phyloP scores from a whole-genome alignment of 768 basidiomycete genomes.

The Mrakia blollopis region DNA sequence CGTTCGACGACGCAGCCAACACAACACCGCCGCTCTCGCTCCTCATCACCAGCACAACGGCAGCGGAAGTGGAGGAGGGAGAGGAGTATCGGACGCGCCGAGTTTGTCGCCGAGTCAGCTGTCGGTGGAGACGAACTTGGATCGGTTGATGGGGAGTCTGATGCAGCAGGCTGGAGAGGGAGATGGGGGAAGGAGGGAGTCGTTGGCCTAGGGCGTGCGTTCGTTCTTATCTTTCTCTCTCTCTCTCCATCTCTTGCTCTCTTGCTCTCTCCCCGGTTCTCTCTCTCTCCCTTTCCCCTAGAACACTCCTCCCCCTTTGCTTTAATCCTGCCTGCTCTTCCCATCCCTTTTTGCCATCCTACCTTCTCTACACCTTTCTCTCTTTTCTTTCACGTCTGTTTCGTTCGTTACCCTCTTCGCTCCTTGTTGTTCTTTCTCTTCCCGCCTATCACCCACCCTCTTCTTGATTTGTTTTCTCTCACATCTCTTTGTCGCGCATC shows the following conservation, averaged over 20 bases:
- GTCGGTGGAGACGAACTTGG: not conserved
- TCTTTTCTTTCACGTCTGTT: no score
- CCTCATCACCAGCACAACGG: not conserved
- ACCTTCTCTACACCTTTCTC: conserved; percentile 51
- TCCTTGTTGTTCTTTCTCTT: no score
- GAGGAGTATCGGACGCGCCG: not conserved
- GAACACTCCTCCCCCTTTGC: not conserved
- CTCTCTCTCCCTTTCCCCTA: not conserved
- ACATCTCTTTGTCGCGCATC: no score
- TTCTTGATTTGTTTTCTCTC: no score
- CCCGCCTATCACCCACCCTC: no score
- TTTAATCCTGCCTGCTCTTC: not conserved
- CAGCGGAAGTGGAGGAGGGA: no score
- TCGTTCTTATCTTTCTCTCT: not conserved
- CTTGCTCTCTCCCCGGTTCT: not conserved
- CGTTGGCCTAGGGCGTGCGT: not conserved
- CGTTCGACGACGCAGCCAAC: not conserved
- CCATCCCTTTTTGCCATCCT: not conserved
- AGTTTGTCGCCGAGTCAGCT: not conserved
- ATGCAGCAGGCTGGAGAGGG: not conserved
- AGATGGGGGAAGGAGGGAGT: not conserved
- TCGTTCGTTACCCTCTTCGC: no score
- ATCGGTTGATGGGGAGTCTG: not conserved
- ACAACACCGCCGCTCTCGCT: not conserved
- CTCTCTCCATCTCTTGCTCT: not conserved